Evolutionary conservation across 2,329 filamentous ascomycete species (phyloP), one percentile per base, ranked within the genome.

Genomic region (Acephala macrosclerotiorum): DNA sequence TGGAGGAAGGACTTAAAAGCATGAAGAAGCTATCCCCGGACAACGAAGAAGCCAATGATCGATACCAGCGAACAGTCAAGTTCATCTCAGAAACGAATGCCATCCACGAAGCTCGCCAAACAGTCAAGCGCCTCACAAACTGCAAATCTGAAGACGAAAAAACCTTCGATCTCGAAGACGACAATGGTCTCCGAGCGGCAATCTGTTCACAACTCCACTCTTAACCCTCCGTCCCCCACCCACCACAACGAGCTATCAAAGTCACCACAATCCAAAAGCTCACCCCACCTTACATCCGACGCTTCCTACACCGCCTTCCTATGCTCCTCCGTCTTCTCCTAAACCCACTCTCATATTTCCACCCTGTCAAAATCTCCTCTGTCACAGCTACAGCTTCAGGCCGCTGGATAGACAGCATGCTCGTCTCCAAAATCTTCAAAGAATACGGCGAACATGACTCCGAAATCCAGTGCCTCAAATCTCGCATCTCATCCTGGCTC

Each of bases 351-450:
- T 81, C 80, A 66, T 84, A 86, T 68, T 84, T 86, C 64, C 84
- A 86, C 66, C 81, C 83, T 0, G 79, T 86, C 58, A 77, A 75
- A 49, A 81, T 86, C 66, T 73, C 77, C n/a, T 84, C 83, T 0
- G 77, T 87, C 56, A 84, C 80, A 29, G 79, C 80, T 1, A 82
- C 81, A 5, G 80, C 81, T 0, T 85, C 83, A 7, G 84, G 84
- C 0, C 78, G 80, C 62, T 86, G 82, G 80, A 78, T 85, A 20
- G 79, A 81, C 2, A 75, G 76, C 11, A 73, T 85, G 49, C 78
- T 86, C 57, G 76, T 80, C 40, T 71, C 82, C 36, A 77, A 84
- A 22, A 74, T 86, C 18, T 86, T 87, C 77, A 80, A 82, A 67
- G 77, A 82, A 51, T 81, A 85, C 69, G 76, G 79, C 3, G 75